These are phyloP conservation scores for Boletus patriciae DNA, from an alignment of 768 basidiomycete species.

Conservation along the genomic window DNA sequence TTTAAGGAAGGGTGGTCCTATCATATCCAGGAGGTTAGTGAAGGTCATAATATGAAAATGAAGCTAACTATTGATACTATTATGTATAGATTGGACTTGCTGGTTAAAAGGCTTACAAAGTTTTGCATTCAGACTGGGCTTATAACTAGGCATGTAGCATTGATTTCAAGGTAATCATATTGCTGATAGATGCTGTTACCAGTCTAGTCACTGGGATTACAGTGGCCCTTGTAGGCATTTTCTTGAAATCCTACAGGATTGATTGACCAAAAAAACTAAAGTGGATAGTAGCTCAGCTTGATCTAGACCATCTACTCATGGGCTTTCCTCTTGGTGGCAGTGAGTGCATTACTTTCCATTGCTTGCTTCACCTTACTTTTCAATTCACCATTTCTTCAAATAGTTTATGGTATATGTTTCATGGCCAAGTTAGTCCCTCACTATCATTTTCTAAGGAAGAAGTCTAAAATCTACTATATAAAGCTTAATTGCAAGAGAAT, in stretches of 20 bases:
- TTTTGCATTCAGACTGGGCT: slow-evolving; percentile 30
- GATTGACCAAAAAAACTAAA: background rate
- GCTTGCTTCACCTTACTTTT: background rate
- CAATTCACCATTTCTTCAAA: background rate
- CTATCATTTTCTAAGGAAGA: background rate
- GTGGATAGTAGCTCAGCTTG: slow-evolving; percentile 23
- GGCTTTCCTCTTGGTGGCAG: slow-evolving; percentile 26
- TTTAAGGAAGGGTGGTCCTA: slow-evolving; percentile 9
- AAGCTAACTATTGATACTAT: background rate
- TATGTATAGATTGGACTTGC: slow-evolving; percentile 10
- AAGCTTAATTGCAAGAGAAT: slow-evolving; percentile 31
- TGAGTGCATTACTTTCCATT: slow-evolving; percentile 7
- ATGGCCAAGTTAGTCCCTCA: slow-evolving; percentile 28
- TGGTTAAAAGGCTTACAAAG: slow-evolving; percentile 17
- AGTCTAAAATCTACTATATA: background rate
- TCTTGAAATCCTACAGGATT: background rate
- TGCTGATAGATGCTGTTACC: background rate
- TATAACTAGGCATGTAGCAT: slow-evolving; percentile 20
- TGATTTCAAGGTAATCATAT: background rate
- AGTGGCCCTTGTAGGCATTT: slow-evolving; percentile 19
- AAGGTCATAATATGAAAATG: background rate
- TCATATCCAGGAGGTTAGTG: slow-evolving; percentile 15
- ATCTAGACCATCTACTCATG: slow-evolving; percentile 22
- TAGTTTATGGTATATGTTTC: slow-evolving; percentile 30
- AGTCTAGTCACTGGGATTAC: slow-evolving; percentile 20